Percentiles rank a stretch among this genome's conserved stretches.
phyloP scores from a whole-genome alignment of 75 land plant species.

The Pseudotsuga menziesii region DNA sequence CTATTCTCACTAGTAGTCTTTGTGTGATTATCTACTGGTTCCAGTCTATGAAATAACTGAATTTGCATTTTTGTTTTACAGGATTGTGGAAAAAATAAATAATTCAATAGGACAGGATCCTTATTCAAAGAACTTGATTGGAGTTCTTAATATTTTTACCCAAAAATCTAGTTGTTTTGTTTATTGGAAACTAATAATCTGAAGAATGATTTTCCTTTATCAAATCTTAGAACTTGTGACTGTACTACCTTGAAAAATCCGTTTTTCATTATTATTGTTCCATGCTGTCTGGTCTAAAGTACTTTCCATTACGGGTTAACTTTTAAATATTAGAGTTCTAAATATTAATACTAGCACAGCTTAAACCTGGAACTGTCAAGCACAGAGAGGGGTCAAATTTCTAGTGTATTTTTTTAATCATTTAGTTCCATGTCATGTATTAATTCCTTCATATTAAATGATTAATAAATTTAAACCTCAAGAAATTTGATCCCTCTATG shows the following conservation, averaged over 20 bases:
- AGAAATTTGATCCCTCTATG: too few relatives aligned
- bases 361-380: too few relatives aligned
- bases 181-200: background rate
- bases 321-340: background rate
- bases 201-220: background rate
- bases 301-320: background rate
- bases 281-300: background rate
- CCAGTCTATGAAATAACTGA: background rate
- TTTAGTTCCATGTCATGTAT: too few relatives aligned
- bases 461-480: too few relatives aligned
- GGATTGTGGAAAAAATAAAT: conserved; percentile 91
- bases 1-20: background rate
- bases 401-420: too few relatives aligned
- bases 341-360: too few relatives aligned
- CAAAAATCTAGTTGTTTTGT: background rate
- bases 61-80: conserved; percentile 17
- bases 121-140: conserved; percentile 67
- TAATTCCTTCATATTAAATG: too few relatives aligned
- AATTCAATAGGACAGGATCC: conserved; percentile 94
- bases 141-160: conserved; percentile 70
- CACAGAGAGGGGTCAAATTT: too few relatives aligned
- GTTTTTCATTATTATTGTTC: background rate
- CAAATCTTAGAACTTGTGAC: background rate
- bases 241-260: background rate
- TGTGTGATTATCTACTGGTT: background rate